A percentile compares a stretch with the other conserved stretches of the same genome.
These are phyloP conservation scores for Fusarium citri DNA, from an alignment of 2,329 filamentous ascomycete genomes.

Conservation along the genomic window DNA sequence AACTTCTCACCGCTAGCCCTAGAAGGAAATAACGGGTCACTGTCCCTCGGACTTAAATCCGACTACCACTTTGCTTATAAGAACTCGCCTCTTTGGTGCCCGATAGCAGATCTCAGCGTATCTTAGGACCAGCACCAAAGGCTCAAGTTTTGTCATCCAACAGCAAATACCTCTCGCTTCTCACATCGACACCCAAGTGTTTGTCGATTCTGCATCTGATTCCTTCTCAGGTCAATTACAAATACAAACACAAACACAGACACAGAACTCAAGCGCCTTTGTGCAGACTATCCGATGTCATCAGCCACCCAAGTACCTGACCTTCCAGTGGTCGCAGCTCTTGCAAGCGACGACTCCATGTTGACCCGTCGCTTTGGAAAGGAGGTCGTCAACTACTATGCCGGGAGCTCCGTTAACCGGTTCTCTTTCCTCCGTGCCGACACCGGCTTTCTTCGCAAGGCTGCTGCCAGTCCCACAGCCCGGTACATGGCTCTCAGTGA, in stretches of 20 bases:
- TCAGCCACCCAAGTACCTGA: slow-evolving; percentile 50
- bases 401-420: slow-evolving; percentile 80
- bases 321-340: slow-evolving; percentile 58
- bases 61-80: slow-evolving; percentile 15
- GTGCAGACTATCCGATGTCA: slow-evolving; percentile 36
- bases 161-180: not conserved
- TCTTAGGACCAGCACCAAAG: not conserved
- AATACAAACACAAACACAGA: slow-evolving; percentile 36
- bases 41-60: slow-evolving; percentile 27
- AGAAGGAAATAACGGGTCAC: slow-evolving; percentile 25
- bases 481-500: slow-evolving; percentile 83
- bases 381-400: slow-evolving; percentile 87
- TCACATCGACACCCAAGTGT: not conserved
- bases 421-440: slow-evolving; percentile 82
- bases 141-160: not conserved
- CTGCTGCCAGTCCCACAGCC: slow-evolving; percentile 73
- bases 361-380: slow-evolving; percentile 81
- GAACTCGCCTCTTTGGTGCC: slow-evolving; percentile 18
- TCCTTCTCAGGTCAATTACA: slow-evolving; percentile 22
- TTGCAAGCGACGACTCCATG: slow-evolving; percentile 70
- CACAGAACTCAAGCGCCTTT: slow-evolving; percentile 4
- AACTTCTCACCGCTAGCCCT: slow-evolving; percentile 35
- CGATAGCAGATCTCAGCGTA: slow-evolving; percentile 13
- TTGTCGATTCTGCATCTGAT: not conserved
- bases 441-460: slow-evolving; percentile 74